Conservation (phyloP, 1,284 basidiomycete genomes). For the Sphaerobolus stellatus region DNA sequence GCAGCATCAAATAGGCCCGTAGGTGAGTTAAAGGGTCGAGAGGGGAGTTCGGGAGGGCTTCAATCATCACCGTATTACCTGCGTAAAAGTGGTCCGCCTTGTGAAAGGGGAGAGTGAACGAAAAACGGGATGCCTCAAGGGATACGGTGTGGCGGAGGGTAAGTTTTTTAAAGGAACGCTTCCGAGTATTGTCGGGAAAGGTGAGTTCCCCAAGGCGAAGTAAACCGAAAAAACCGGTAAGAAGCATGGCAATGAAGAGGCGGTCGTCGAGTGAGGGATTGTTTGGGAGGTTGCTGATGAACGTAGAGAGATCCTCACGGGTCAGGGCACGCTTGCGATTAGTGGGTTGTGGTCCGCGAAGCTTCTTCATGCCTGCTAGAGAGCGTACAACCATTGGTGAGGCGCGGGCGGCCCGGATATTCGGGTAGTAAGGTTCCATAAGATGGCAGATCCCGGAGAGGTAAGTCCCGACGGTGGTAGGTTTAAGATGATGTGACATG, state of each 20-base stretch:
- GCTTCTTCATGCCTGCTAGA: background rate
- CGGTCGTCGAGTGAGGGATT: background rate
- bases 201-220: background rate
- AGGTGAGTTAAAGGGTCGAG: background rate
- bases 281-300: background rate
- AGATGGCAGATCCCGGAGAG: background rate
- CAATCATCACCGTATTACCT: background rate
- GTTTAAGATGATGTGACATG: background rate
- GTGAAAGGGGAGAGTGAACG: background rate
- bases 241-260: background rate
- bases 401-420: background rate
- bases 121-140: background rate
- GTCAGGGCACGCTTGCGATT: background rate
- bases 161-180: background rate
- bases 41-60: background rate
- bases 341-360: background rate
- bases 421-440: background rate
- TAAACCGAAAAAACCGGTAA: background rate
- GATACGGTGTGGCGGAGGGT: background rate
- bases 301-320: background rate
- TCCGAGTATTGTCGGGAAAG: background rate
- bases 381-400: background rate
- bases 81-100: conserved; percentile 1
- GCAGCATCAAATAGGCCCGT: conserved; percentile 7
- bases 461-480: background rate